Evolutionary conservation across 148 eudicot species (phyloP).

Genomic region (Cornus suecica): DNA sequence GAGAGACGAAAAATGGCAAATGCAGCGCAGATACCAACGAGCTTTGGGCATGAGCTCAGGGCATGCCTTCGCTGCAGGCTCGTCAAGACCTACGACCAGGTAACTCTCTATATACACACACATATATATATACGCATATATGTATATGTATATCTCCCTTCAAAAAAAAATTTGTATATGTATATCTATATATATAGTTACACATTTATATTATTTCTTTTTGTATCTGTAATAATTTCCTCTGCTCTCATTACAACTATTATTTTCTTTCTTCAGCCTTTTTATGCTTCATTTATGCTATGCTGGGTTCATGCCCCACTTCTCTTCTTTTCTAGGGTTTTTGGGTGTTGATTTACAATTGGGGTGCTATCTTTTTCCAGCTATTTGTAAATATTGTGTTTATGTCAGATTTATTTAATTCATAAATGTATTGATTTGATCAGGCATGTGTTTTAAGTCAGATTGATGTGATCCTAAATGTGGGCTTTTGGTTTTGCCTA

Average conservation of each 20-base stretch:
- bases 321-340: neutral
- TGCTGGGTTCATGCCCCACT: neutral
- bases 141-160: too few species aligned
- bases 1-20: conserved; percentile 25
- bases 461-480: neutral
- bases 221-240: too few species aligned
- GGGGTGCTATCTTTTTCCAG: neutral
- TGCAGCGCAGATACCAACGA: conserved; percentile 82
- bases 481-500: neutral
- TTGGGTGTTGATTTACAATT: neutral
- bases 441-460: too few species aligned
- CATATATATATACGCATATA: neutral
- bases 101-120: conserved; percentile 11
- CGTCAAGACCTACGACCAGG: conserved; percentile 91
- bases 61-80: conserved; percentile 92
- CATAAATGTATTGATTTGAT: too few species aligned
- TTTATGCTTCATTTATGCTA: too few species aligned
- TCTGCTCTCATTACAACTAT: too few species aligned
- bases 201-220: too few species aligned
- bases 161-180: too few species aligned
- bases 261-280: neutral
- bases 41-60: conserved; percentile 86
- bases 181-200: too few species aligned
- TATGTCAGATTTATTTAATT: too few species aligned
- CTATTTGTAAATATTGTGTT: neutral